A percentile compares a stretch with the other conserved stretches of the same genome.
Conservation (phyloP, 2,329 filamentous ascomycete species). For the Botryotinia narcissicola region DNA sequence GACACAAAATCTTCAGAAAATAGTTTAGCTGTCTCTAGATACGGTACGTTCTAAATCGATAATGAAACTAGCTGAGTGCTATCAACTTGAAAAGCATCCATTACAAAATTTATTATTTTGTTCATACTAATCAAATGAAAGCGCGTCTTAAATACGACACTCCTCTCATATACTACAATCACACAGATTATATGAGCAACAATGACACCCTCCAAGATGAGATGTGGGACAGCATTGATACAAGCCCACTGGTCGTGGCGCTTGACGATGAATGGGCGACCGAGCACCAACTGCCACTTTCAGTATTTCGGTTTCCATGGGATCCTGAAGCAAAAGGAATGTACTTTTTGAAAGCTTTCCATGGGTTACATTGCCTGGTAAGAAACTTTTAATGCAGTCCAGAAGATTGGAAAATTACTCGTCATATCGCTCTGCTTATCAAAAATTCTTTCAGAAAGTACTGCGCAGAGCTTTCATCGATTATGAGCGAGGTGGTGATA, state of each 20-base stretch:
- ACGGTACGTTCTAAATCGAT: not conserved
- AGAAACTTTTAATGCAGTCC: not conserved
- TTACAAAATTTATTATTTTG: not conserved
- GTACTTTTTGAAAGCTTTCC: conserved; percentile 14
- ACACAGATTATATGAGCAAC: conserved; percentile 11
- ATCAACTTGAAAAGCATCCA: not conserved
- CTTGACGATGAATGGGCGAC: conserved; percentile 1
- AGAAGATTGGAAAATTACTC: no score
- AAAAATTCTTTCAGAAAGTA: not conserved
- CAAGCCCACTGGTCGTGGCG: not conserved
- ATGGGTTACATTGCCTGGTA: conserved; percentile 13
- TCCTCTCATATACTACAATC: conserved; percentile 10
- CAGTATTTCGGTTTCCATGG: conserved; percentile 9
- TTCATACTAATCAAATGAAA: not conserved
- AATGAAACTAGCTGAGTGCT: not conserved
- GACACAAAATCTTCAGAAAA: not conserved
- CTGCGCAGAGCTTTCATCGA: not conserved
- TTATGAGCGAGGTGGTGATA: not conserved
- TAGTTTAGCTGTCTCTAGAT: not conserved
- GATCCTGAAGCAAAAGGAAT: conserved; percentile 8
- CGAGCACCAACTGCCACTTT: not conserved
- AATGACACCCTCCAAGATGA: conserved; percentile 10
- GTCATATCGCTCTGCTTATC: not conserved
- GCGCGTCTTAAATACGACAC: conserved; percentile 5
- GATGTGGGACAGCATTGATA: conserved; percentile 8